Conservation (phyloP, 768 basidiomycete genomes). For the Epithele typhae region DNA sequence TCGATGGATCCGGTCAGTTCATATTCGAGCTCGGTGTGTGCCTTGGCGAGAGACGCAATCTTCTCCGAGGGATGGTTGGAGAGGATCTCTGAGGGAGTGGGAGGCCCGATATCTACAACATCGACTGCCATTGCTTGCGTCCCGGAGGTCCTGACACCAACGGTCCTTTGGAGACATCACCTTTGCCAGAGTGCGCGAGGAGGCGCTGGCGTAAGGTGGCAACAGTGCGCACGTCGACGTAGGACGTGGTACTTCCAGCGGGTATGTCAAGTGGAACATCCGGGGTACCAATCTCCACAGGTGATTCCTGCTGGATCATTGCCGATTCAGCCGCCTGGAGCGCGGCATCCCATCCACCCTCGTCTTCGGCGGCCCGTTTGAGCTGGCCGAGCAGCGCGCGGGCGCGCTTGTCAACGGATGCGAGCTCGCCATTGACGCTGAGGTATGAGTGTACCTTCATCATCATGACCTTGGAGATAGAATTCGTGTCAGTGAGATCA, state of each 20-base stretch:
- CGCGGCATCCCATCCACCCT: slow-evolving; percentile 69
- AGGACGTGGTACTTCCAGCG: slow-evolving; percentile 45
- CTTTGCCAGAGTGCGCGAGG: not conserved
- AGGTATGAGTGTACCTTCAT: slow-evolving; percentile 98
- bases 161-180: slow-evolving; percentile 2
- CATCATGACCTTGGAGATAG: slow-evolving; percentile 57
- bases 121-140: slow-evolving; percentile 17
- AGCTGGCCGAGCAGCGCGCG: slow-evolving; percentile 40
- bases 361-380: slow-evolving; percentile 39
- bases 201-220: slow-evolving; percentile 56
- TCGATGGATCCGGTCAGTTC: slow-evolving; percentile 77
- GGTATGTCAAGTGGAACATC: slow-evolving; percentile 23
- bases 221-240: slow-evolving; percentile 50
- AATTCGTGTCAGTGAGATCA: not conserved
- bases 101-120: slow-evolving; percentile 14
- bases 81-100: slow-evolving; percentile 38
- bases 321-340: slow-evolving; percentile 42
- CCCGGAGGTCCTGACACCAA: slow-evolving; percentile 15
- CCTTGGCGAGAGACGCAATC: slow-evolving; percentile 67
- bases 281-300: slow-evolving; percentile 36
- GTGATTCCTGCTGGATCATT: slow-evolving; percentile 13
- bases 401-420: slow-evolving; percentile 45
- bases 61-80: slow-evolving; percentile 59
- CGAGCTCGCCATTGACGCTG: slow-evolving; percentile 81
- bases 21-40: slow-evolving; percentile 69